Evolutionary conservation across 331 rosid genomes (phyloP), one percentile per base, ranked within the genome.

Genomic region (Arachis monticola): DNA sequence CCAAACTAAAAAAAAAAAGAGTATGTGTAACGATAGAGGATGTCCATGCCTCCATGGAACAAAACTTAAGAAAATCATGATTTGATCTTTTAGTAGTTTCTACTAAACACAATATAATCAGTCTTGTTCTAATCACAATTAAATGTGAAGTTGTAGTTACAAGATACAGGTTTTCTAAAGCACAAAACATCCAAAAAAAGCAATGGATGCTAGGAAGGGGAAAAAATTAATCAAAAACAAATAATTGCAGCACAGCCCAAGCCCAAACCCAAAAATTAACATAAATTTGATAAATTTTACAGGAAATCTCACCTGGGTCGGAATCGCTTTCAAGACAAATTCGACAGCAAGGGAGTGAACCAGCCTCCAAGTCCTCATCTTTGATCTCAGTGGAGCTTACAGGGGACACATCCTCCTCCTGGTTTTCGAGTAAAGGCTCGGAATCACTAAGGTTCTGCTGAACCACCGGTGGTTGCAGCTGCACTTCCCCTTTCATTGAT

Each of bases 241-340:
- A 63, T 5, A 31, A 14, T 71, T 30, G 17, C 7, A 75, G 10
- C 53, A 6, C n/a, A 76, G 42, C 31, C n/a, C 14, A 35, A 78
- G 10, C 32, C n/a, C 32, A 6, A n/a, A 59, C 52, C 9, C 3
- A 62, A 67, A 69, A 63, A 13, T 3, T 2, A n/a, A 22, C 12
- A 35, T 5, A 75, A 79, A 83, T 53, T 60, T 1, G 63, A 65
- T 55, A 30, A 2, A 2, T 50, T 52, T 32, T 8, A 35, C 6
- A 55, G 5, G 59, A 64, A 46, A 11, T 56, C 8, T 77, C 52
- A 92, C 99, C 99, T 76, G 93, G 90, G 50, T 95, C 98, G 3
- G 89, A 87, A 66, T 95, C 99, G 75, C 89, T 90, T 60, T 95
- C 99, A 7, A 92, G 89, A 73, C 98, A 95, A 88, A 95, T 95